Evolutionary conservation across 805 yeast species (phyloP).

Genomic region (Zygosaccharomyces gambellarensis): DNA sequence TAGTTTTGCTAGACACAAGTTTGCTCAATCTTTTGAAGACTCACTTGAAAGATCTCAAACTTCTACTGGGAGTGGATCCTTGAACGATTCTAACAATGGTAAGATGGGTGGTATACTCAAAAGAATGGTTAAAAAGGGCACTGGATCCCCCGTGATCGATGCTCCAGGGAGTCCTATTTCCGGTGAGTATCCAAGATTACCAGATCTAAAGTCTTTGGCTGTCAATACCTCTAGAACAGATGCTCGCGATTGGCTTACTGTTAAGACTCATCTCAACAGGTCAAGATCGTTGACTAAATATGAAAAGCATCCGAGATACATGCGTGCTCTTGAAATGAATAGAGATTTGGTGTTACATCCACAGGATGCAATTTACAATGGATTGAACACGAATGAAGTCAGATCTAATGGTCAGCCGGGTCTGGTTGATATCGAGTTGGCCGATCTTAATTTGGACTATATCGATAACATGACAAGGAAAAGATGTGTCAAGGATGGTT

Average conservation of each 20-base stretch:
- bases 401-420: slow-evolving; percentile 31
- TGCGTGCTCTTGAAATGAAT: slow-evolving; percentile 54
- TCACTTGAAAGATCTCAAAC: slow-evolving; percentile 27
- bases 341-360: slow-evolving; percentile 64
- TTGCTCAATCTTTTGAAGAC: slow-evolving; percentile 39
- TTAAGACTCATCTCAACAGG: slow-evolving; percentile 60
- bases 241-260: slow-evolving; percentile 48
- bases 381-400: slow-evolving; percentile 47
- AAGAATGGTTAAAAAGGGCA: slow-evolving; percentile 30
- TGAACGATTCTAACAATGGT: slow-evolving; percentile 26
- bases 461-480: slow-evolving; percentile 43
- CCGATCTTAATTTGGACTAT: slow-evolving; percentile 35
- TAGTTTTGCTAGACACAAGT: slow-evolving; percentile 69
- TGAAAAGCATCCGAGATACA: slow-evolving; percentile 68
- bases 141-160: slow-evolving; percentile 22
- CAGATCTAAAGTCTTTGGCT: slow-evolving; percentile 26
- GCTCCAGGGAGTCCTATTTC: slow-evolving; percentile 19
- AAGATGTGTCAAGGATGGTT: slow-evolving; percentile 36
- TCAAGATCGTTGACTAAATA: slow-evolving; percentile 61
- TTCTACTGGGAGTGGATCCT: slow-evolving; percentile 5
- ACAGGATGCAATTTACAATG: slow-evolving; percentile 41
- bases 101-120: slow-evolving; percentile 32
- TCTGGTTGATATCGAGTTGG: slow-evolving; percentile 29
- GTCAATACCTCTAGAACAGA: slow-evolving; percentile 35
- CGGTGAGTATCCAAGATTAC: slow-evolving; percentile 28